Evolutionary conservation across 2,329 filamentous ascomycete species (phyloP).

Genomic region (Aspergillus tubingensis): DNA sequence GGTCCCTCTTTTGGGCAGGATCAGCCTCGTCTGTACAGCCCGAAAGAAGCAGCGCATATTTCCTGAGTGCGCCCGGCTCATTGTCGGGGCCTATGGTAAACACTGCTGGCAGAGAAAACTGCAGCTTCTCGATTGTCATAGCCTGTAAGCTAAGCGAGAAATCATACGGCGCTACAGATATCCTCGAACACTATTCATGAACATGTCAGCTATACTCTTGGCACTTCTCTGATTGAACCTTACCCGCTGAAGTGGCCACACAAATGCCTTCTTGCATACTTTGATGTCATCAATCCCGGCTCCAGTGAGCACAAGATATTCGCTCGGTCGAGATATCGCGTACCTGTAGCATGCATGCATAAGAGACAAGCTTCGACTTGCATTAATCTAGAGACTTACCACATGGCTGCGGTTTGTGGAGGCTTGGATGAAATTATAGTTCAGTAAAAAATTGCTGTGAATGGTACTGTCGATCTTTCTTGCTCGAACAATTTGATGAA

Average conservation of each 20-base stretch:
- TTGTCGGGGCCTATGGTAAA: constrained; percentile 84
- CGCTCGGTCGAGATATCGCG: constrained; percentile 71
- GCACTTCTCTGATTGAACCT: neutral
- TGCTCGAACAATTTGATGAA: no score
- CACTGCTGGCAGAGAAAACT: constrained; percentile 78
- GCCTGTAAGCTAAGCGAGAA: constrained; percentile 81
- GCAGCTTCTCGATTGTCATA: constrained; percentile 87
- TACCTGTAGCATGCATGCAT: constrained; percentile 52
- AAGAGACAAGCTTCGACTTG: neutral
- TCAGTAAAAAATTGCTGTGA: neutral
- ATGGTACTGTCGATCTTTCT: no score
- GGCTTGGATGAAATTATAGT: neutral
- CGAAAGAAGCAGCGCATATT: constrained; percentile 79
- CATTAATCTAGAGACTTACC: constrained; percentile 10
- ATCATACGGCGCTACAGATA: constrained; percentile 60
- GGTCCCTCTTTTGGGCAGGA: constrained; percentile 35
- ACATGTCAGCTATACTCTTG: neutral
- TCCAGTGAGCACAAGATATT: constrained; percentile 87
- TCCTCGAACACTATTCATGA: constrained; percentile 32
- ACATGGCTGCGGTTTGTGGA: constrained; percentile 15
- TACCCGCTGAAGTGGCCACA: constrained; percentile 69
- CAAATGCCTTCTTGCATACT: constrained; percentile 76
- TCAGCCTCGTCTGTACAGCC: constrained; percentile 54
- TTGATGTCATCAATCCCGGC: constrained; percentile 71
- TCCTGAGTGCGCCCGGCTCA: constrained; percentile 68